Evolutionary conservation across 768 basidiomycete genomes (phyloP).

Genomic region (Omphalotus guepiniiformis): DNA sequence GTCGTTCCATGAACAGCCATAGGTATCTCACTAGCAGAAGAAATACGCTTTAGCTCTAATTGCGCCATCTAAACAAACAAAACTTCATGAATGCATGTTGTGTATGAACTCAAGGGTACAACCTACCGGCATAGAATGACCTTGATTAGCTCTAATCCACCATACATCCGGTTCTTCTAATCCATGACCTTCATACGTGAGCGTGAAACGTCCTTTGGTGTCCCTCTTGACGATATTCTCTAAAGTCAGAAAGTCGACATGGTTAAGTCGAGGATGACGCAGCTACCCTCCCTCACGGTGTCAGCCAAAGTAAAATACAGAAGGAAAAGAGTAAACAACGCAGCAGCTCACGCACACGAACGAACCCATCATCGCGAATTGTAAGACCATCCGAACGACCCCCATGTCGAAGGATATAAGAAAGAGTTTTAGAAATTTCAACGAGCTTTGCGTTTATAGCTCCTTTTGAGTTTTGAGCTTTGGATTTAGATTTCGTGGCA

Average conservation of each 20-base stretch:
- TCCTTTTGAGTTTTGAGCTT: too few species aligned
- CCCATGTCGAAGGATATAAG: constrained; percentile 67
- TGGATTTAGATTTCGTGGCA: too few species aligned
- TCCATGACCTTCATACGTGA: constrained; percentile 36
- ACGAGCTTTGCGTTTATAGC: neutral
- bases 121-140: constrained; percentile 56
- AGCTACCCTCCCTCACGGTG: constrained; percentile 36
- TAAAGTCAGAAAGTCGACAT: constrained; percentile 39
- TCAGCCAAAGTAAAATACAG: neutral
- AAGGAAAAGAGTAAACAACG: constrained; percentile 2
- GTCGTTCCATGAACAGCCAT: constrained; percentile 65
- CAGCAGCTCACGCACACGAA: constrained; percentile 63
- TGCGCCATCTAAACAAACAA: constrained; percentile 30
- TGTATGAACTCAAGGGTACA: neutral
- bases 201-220: constrained; percentile 44
- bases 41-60: constrained; percentile 38
- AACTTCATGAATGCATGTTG: neutral
- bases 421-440: constrained; percentile 53
- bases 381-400: constrained; percentile 52
- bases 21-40: constrained; percentile 41
- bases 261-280: constrained; percentile 47
- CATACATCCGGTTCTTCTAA: constrained; percentile 28
- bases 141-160: constrained; percentile 73
- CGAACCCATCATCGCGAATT: constrained; percentile 65
- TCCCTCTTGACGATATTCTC: constrained; percentile 49